Base-by-base conservation (phyloP, 169 alveolate species). In the Plasmodium falciparum region DNA sequence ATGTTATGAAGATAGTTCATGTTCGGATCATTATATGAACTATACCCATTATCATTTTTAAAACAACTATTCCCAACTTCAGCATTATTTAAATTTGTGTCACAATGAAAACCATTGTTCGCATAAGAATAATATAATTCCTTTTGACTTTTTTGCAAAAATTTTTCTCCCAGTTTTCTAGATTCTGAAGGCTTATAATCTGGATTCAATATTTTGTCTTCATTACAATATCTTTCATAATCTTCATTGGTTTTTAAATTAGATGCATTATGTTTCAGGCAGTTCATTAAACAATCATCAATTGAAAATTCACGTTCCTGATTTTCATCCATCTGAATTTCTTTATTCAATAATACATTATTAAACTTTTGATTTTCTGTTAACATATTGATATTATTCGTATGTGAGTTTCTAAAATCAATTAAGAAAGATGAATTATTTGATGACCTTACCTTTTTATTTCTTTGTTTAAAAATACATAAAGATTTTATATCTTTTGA, bases 201-300 rank as follows among this genome's bases (percentile, higher is more conserved):
- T 47, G 90, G 90, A 24, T 80, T 80, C 47, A 80, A 17, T 5
- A 80, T 80, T 63, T 80, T 80, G 56, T 69, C 83, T 69, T 80
- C 90, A 80, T 80, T 80, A 45, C 90, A 80, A 26, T 69, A 80
- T 29, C 76, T 80, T 80, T 80, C 90, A 80, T 54, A 80, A 54
- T 80, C 90, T 69, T 80, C 90, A 63, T 66, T 69, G 5, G 90
- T 80, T 80, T 63, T 50, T 56, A 80, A 80, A 24, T 80, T 66
- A 39, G 83, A 50, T 33, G 76, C 26, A 45, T 54, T 70, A 56
- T 80, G 85, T 29, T 80, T 80, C 83, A 80, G 45, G 12, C 83
- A 66, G 54, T 80, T 80, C 83, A 54, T 62, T 71, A 80, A 67
- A 17, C 85, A 29, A 17, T 80, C 90, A 39, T 80, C 76, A 67